A percentile compares a stretch with the other conserved stretches of the same genome.
Evolutionary conservation across 768 basidiomycete species (phyloP).

Genomic region (Phaeotremella skinneri): DNA sequence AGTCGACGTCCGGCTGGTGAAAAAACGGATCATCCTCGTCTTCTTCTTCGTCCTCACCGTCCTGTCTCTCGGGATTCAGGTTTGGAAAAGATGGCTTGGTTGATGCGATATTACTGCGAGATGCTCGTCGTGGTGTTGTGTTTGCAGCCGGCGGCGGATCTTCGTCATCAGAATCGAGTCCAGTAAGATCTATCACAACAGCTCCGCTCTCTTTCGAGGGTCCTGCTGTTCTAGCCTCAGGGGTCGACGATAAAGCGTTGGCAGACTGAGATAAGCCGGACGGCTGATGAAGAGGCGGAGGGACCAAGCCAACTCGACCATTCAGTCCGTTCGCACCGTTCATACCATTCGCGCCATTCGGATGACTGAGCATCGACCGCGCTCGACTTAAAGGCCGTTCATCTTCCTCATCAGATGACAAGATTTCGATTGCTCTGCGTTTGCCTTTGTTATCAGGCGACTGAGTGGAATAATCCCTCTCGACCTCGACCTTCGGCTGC

Average conservation of each 20-base stretch:
- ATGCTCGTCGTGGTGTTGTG: not conserved
- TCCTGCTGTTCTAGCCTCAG: not conserved
- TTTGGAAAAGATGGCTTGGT: not conserved
- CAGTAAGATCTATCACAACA: slow-evolving; percentile 36
- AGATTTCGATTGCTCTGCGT: slow-evolving; percentile 34
- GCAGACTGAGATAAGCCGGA: not conserved
- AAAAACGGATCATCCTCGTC: slow-evolving; percentile 25
- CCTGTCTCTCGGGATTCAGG: not conserved
- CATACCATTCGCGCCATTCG: not conserved
- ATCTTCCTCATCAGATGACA: slow-evolving; percentile 35
- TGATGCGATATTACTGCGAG: not conserved
- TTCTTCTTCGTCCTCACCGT: slow-evolving; percentile 15
- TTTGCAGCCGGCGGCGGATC: no score
- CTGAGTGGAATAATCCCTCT: not conserved
- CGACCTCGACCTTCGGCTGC: not conserved
- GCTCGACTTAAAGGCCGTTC: slow-evolving; percentile 8
- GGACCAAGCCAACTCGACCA: not conserved
- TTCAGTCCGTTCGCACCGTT: not conserved
- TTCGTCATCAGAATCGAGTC: slow-evolving; percentile 28
- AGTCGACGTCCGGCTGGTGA: slow-evolving; percentile 37
- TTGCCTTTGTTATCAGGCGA: slow-evolving; percentile 25
- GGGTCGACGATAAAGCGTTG: not conserved
- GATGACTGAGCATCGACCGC: not conserved
- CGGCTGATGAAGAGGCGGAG: not conserved
- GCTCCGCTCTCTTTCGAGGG: not conserved